These are phyloP conservation scores for Platanthera zijinensis DNA, from an alignment of 106 monocot genomes.

Conservation along the genomic window DNA sequence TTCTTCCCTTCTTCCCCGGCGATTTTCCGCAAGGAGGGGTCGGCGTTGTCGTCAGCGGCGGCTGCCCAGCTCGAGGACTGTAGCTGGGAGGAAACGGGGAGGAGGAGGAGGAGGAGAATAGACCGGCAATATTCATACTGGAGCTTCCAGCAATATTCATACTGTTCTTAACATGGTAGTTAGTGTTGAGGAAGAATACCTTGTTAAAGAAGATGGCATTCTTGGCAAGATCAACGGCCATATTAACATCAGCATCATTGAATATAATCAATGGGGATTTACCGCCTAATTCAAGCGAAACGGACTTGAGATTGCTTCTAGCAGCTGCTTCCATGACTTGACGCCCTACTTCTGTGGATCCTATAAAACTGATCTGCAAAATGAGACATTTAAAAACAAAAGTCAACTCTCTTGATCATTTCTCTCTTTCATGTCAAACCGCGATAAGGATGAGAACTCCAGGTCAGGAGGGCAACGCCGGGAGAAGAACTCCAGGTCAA, in stretches of 20 bases:
- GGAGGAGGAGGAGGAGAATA: no score
- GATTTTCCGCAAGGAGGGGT: no score
- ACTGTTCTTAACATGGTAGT: no score
- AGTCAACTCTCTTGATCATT: not conserved
- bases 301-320: slow-evolving; percentile 48
- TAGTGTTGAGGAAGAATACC: slow-evolving; percentile 4
- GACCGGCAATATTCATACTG: no score
- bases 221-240: slow-evolving; percentile 28
- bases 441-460: no score
- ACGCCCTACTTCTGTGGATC: slow-evolving; percentile 45
- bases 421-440: not conserved
- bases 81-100: no score
- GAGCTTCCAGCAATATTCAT: no score
- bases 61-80: no score
- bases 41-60: no score
- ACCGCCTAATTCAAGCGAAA: slow-evolving; percentile 50
- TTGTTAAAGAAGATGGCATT: slow-evolving; percentile 36
- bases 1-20: no score
- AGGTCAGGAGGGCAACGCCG: no score
- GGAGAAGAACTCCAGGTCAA: no score
- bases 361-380: slow-evolving; percentile 42
- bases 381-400: not conserved
- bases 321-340: slow-evolving; percentile 45
- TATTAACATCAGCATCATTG: slow-evolving; percentile 45
- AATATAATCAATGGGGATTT: slow-evolving; percentile 44